These are phyloP conservation scores for Fragaria ananassa DNA, from an alignment of 306 rosid genomes.

Conservation along the genomic window DNA sequence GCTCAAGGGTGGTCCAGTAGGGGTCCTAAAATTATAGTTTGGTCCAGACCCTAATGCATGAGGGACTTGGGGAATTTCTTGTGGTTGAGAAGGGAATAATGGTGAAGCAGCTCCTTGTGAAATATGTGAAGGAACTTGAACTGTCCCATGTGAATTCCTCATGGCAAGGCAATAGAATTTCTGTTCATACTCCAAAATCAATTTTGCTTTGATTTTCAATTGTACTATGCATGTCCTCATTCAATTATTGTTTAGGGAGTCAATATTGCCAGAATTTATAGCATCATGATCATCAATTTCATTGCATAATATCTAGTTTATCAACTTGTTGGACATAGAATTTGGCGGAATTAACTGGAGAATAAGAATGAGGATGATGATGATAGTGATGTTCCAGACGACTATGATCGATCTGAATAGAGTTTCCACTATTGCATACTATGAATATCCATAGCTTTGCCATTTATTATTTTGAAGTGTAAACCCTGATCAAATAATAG, in stretches of 20 bases:
- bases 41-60: slow-evolving; percentile 41
- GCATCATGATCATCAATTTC: not conserved
- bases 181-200: slow-evolving; percentile 1
- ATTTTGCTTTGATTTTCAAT: slow-evolving; percentile 17
- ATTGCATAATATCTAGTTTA: not conserved
- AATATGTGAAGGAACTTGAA: slow-evolving; percentile 20
- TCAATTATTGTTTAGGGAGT: slow-evolving; percentile 23
- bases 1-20: slow-evolving; percentile 50
- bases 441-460: not conserved
- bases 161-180: slow-evolving; percentile 22
- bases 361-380: not conserved
- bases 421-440: not conserved
- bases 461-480: not conserved
- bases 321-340: not conserved
- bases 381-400: not conserved
- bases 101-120: slow-evolving; percentile 22
- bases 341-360: not conserved
- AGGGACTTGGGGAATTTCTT: slow-evolving; percentile 6
- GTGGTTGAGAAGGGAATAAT: slow-evolving; percentile 21
- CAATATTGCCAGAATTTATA: not conserved
- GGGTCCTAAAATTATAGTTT: slow-evolving; percentile 4
- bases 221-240: not conserved
- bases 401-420: not conserved
- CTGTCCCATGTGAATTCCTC: slow-evolving; percentile 59
- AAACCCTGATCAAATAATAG: no score